phyloP scores from a whole-genome alignment of 1,284 basidiomycete genomes.

The Peniophora sp. region DNA sequence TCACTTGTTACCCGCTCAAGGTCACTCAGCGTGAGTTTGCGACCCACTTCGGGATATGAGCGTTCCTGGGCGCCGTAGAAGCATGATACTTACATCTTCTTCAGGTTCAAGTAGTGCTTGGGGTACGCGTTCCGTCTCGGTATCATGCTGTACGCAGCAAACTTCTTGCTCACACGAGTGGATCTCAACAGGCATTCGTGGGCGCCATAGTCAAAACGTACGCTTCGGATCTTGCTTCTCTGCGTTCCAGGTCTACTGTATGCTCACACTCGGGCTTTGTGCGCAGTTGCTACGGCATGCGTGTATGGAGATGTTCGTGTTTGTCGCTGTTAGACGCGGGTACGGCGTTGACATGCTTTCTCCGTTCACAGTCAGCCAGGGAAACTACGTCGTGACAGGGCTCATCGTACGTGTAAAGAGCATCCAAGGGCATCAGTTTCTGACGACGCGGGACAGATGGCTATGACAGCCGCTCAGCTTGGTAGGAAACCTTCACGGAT shows the following conservation, averaged over 20 bases:
- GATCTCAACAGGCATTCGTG: conserved; percentile 36
- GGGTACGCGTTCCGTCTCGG: conserved; percentile 35
- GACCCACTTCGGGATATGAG: too few relatives aligned
- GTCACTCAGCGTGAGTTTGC: conserved; percentile 35
- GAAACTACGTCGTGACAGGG: conserved; percentile 44
- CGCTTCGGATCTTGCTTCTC: conserved; percentile 17
- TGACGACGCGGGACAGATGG: conserved; percentile 2
- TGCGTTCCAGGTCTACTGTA: background rate
- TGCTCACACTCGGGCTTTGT: background rate
- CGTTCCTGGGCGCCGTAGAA: conserved; percentile 9
- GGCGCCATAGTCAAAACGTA: conserved; percentile 58
- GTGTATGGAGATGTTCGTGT: conserved; percentile 62
- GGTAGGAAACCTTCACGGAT: conserved; percentile 7
- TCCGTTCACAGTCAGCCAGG: conserved; percentile 43
- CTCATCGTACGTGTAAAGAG: conserved; percentile 38
- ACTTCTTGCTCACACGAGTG: too few relatives aligned
- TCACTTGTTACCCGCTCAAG: conserved; percentile 14
- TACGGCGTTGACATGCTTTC: background rate
- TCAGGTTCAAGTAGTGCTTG: conserved; percentile 46
- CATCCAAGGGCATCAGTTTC: too few relatives aligned
- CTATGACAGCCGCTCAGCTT: conserved; percentile 10
- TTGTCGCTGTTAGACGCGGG: conserved; percentile 2
- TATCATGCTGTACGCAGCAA: too few relatives aligned
- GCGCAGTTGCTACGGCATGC: conserved; percentile 52
- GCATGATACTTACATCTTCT: background rate